Evolutionary conservation across 257 asterid genomes (phyloP), one percentile per base, ranked within the genome.

Genomic region (Gentiana straminea): DNA sequence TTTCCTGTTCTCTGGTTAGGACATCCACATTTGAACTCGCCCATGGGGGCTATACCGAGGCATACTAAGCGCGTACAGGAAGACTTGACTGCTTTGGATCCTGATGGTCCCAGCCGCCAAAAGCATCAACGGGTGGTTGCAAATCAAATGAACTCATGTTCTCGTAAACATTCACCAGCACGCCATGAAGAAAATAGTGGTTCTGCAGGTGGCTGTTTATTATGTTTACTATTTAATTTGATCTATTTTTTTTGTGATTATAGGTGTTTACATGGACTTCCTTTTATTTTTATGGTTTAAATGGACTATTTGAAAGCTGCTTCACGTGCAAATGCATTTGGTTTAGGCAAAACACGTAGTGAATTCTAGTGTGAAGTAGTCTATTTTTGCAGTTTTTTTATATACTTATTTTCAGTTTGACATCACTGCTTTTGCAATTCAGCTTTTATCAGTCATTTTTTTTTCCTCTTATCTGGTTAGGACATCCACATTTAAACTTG

Each of bases 41-140:
- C 63, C 39, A 5, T 56, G 35, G 69, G 50, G 57, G 33, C 63
- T 57, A 43, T 45, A 8, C 10, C 38, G 54, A 57, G 63, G 39
- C 56, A 4, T 43, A 43, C 56, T 5, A 57, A 49, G 44, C 6
- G 58, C 52, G 50, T 51, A 46, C 58, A 35, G 2, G 62, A 50
- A 38, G 15, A 64, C 51, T 47, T 58, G 6, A 8, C 13, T 32
- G 53, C 52, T 15, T 10, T 52, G n/a, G 57, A 13, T 37, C 44
- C 51, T 39, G 39, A 48, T 49, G 43, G 33, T 8, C 49, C 15
- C 24, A 55, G 51, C 52, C 68, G 12, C 57, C 68, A 57, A 52
- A 56, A 64, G 43, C 63, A 56, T 7, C 41, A 5, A 56, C 62
- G 34, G 52, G 43, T 33, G 49, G 63, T 12, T 34, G 37, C 10